Base-by-base conservation (phyloP, 2,329 filamentous ascomycete species). In the Aspergillus floridensis region DNA sequence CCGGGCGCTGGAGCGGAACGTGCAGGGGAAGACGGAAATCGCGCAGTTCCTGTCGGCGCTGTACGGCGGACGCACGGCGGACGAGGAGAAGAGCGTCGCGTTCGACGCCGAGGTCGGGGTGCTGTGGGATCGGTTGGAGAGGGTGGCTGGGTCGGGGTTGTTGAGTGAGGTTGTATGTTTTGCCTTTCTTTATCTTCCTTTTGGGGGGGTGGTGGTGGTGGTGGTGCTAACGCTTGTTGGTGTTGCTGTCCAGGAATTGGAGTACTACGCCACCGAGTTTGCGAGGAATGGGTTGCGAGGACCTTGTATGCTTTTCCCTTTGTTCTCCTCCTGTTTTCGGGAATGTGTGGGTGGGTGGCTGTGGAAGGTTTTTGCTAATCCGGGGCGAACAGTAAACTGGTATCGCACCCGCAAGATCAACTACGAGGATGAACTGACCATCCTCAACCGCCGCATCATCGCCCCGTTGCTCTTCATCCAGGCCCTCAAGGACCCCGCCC, bases 401-500 rank as follows among this genome's bases (percentile, higher is more conserved):
- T 99, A 99, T 78, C 87, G 92, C 48, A 89, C 85, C 2, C 81
- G 85, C 21, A 79, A 84, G 73, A 74, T 88, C 63, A 96, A 96
- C 75, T 90, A 82, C 71, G 84, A 91, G 46, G 91, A 97, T 63
- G 95, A 97, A 49, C 66, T 74, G 21, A 63, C 66, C 49, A 68
- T 78, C 56, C 64, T 74, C 3, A 70, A 68, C 46, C 64, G 62
- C 4, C 80, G 74, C 58, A 79, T 90, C 55, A 76, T 81, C 50
- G 79, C 86, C 68, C 91, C 92, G 0, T 82, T 87, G 4, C 80
- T 98, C 66, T 91, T 93, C 73, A 84, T 98, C 62, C 81, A 85
- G 59, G 92, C 91, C 0, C 83, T 81, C 22, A 80, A 82, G 49
- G 95, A 99, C 73, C 67, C 69, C 0, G 90, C 93, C 1, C 79